phyloP scores from a whole-genome alignment of 352 stramenopile species.

The Phytophthora colocasiae region DNA sequence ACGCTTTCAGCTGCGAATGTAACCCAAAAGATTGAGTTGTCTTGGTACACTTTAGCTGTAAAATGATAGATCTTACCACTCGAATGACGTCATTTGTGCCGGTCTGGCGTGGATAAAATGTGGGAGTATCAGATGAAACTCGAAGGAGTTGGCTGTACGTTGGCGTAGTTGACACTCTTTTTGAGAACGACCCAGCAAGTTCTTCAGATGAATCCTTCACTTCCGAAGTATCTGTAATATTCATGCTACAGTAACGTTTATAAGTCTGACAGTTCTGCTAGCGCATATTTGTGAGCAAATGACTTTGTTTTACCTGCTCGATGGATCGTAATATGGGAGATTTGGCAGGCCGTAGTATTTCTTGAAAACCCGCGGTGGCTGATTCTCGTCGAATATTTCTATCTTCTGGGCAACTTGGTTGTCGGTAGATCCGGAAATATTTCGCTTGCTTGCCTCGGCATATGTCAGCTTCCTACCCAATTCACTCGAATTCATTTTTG shows the following conservation, averaged over 20 bases:
- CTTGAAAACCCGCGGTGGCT: constrained; percentile 22
- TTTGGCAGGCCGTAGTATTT: constrained; percentile 46
- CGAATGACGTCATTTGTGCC: constrained; percentile 42
- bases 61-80: constrained; percentile 29
- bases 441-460: constrained; percentile 34
- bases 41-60: not conserved
- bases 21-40: constrained; percentile 3
- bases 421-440: constrained; percentile 3
- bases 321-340: constrained; percentile 10
- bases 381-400: constrained; percentile 3
- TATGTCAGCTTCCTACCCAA: constrained; percentile 23
- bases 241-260: not conserved
- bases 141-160: constrained; percentile 36
- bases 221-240: constrained; percentile 13
- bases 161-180: constrained; percentile 8
- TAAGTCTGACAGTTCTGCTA: constrained; percentile 1
- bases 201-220: constrained; percentile 5
- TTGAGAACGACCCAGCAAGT: not conserved
- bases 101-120: constrained; percentile 46
- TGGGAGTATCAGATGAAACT: constrained; percentile 50
- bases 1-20: constrained; percentile 34
- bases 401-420: not conserved
- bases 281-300: not conserved
- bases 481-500: constrained; percentile 6
- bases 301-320: not conserved